Evolutionary conservation across 805 yeast species (phyloP).

Genomic region (Scheffersomyces coipomensis): DNA sequence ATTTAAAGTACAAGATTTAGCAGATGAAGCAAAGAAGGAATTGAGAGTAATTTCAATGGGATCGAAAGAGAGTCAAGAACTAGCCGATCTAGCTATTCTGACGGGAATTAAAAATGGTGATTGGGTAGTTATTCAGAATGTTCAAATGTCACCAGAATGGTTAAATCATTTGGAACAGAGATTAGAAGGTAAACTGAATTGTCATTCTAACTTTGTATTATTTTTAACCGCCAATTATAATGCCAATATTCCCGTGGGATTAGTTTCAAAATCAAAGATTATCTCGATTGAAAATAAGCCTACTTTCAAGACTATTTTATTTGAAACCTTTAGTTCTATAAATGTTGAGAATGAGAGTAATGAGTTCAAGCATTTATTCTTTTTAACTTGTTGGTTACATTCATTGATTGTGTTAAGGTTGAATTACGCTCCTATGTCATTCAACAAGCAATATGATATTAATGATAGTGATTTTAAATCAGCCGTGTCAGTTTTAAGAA

Average conservation of each 20-base stretch:
- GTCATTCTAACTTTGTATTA: slow-evolving; percentile 45
- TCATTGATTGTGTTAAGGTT: slow-evolving; percentile 57
- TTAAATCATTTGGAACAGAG: slow-evolving; percentile 50
- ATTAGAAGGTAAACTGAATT: slow-evolving; percentile 26
- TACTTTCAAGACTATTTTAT: slow-evolving; percentile 52
- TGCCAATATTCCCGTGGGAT: slow-evolving; percentile 50
- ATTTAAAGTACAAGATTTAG: slow-evolving; percentile 45
- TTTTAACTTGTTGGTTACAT: slow-evolving; percentile 70
- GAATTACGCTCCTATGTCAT: slow-evolving; percentile 63
- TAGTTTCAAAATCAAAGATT: slow-evolving; percentile 55
- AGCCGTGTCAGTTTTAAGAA: slow-evolving; percentile 44
- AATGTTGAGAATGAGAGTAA: slow-evolving; percentile 22
- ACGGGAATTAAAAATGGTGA: slow-evolving; percentile 46
- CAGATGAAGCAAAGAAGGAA: slow-evolving; percentile 22
- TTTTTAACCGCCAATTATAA: slow-evolving; percentile 62
- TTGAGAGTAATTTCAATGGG: slow-evolving; percentile 67
- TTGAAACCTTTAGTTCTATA: slow-evolving; percentile 30
- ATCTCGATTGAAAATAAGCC: slow-evolving; percentile 62
- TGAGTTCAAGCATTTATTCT: slow-evolving; percentile 48
- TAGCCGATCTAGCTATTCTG: slow-evolving; percentile 55
- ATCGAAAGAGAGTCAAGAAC: slow-evolving; percentile 58
- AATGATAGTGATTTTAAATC: slow-evolving; percentile 68
- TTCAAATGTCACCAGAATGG: slow-evolving; percentile 73
- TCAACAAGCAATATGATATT: slow-evolving; percentile 61
- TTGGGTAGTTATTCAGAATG: slow-evolving; percentile 81